Percentiles rank a stretch among this genome's conserved stretches.
These are phyloP conservation scores for Prunus yedoensis DNA, from an alignment of 331 rosid species.

Conservation along the genomic window DNA sequence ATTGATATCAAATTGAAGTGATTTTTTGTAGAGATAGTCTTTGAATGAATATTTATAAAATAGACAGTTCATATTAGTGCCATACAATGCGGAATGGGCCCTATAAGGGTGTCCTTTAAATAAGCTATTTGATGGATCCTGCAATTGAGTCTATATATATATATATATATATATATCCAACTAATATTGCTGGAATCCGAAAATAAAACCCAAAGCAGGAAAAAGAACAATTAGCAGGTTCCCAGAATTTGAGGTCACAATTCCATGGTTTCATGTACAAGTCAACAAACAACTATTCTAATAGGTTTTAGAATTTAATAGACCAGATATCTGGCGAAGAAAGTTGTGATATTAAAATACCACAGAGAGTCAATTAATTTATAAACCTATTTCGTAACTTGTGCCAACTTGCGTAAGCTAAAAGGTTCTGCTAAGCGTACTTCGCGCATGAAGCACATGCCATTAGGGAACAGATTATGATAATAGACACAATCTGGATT, in stretches of 20 bases:
- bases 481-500: conserved; percentile 23
- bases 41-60: too few relatives aligned
- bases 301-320: conserved; percentile 19
- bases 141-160: too few relatives aligned
- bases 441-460: conserved; percentile 66
- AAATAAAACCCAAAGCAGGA: neutral
- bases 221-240: conserved; percentile 31
- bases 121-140: too few relatives aligned
- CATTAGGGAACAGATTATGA: conserved; percentile 1
- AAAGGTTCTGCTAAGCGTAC: conserved; percentile 39
- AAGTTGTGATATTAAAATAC: conserved; percentile 9
- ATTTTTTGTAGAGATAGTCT: too few relatives aligned
- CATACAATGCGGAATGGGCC: too few relatives aligned
- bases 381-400: neutral
- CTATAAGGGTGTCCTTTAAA: too few relatives aligned
- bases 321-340: conserved; percentile 25
- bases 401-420: conserved; percentile 28
- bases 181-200: neutral
- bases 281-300: conserved; percentile 34
- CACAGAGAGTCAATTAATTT: conserved; percentile 16
- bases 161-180: neutral
- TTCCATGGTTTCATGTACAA: conserved; percentile 33
- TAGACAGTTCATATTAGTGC: too few relatives aligned
- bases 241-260: conserved; percentile 50
- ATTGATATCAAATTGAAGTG: too few relatives aligned